phyloP scores from a whole-genome alignment of 2,329 filamentous ascomycete genomes.

The Stagonosporopsis chrysanthemi region DNA sequence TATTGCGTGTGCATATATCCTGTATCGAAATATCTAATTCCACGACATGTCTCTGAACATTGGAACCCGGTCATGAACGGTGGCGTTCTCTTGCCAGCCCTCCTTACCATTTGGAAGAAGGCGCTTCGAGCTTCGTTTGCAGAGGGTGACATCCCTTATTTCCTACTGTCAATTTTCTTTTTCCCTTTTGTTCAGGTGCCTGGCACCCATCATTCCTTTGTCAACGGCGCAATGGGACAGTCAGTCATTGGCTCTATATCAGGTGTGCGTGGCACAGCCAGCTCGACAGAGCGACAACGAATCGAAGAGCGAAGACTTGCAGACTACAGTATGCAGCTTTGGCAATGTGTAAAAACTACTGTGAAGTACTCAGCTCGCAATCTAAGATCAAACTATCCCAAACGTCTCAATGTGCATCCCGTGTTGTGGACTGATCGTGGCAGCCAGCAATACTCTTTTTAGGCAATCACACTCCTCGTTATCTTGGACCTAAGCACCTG shows the following conservation, averaged over 20 bases:
- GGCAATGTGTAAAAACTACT: constrained; percentile 7
- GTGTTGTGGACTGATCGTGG: neutral
- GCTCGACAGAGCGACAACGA: constrained; percentile 5
- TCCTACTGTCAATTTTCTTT: constrained; percentile 6
- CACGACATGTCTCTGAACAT: constrained; percentile 24
- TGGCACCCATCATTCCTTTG: constrained; percentile 14
- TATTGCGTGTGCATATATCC: constrained; percentile 37
- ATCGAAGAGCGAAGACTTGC: neutral
- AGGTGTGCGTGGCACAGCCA: constrained; percentile 17
- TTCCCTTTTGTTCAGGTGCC: constrained; percentile 8
- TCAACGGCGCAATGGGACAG: constrained; percentile 15
- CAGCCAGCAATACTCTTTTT: neutral
- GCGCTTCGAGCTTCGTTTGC: constrained; percentile 10
- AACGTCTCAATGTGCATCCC: neutral
- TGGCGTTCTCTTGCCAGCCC: constrained; percentile 27
- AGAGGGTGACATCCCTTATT: constrained; percentile 8
- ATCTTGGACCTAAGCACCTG: neutral
- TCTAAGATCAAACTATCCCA: neutral
- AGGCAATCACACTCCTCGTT: neutral
- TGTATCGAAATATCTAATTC: constrained; percentile 20
- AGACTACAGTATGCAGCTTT: neutral
- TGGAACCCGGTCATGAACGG: constrained; percentile 35
- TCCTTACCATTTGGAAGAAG: constrained; percentile 16
- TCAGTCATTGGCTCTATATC: constrained; percentile 10
- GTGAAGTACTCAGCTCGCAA: constrained; percentile 7